These are phyloP conservation scores for Helicocarpus griseus DNA, from an alignment of 2,329 filamentous ascomycete species.

Conservation along the genomic window DNA sequence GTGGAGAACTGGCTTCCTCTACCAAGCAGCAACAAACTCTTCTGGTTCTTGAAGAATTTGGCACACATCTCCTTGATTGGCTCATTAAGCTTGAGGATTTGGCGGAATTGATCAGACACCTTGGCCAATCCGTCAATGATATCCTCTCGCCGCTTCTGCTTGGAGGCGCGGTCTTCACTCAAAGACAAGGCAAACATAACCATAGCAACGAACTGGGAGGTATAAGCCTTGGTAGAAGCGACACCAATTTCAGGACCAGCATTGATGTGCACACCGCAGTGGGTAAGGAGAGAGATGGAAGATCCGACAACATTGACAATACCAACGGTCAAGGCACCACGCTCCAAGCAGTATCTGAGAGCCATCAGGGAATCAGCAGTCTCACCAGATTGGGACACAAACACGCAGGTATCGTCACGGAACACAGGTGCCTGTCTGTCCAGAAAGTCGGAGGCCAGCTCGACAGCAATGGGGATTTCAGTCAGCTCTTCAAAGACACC, in stretches of 20 bases:
- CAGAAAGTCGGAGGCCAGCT: slow-evolving; percentile 95
- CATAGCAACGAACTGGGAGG: slow-evolving; percentile 98
- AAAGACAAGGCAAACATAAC: slow-evolving; percentile 98
- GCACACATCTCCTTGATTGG: slow-evolving; percentile 90
- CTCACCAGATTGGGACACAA: slow-evolving; percentile 97
- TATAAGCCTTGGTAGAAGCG: slow-evolving; percentile 98
- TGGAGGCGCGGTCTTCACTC: slow-evolving; percentile 92
- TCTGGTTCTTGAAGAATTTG: slow-evolving; percentile 92
- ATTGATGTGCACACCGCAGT: slow-evolving; percentile 99
- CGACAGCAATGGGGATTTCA: slow-evolving; percentile 94
- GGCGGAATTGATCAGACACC: slow-evolving; percentile 83
- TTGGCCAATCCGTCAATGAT: slow-evolving; percentile 89
- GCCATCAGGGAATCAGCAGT: slow-evolving; percentile 97
- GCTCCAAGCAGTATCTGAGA: slow-evolving; percentile 94
- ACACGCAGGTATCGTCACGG: slow-evolving; percentile 98
- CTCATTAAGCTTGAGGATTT: slow-evolving; percentile 83
- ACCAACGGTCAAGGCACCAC: slow-evolving; percentile 91
- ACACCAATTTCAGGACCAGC: slow-evolving; percentile 98
- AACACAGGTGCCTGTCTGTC: slow-evolving; percentile 95
- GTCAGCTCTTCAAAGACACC: slow-evolving; percentile 96
- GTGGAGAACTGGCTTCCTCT: slow-evolving; percentile 96
- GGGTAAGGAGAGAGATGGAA: slow-evolving; percentile 95
- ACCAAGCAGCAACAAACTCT: slow-evolving; percentile 85
- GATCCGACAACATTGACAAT: slow-evolving; percentile 98
- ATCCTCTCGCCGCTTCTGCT: slow-evolving; percentile 81